Evolutionary conservation across 2,329 filamentous ascomycete species (phyloP).

Genomic region (Botryotinia narcissicola): DNA sequence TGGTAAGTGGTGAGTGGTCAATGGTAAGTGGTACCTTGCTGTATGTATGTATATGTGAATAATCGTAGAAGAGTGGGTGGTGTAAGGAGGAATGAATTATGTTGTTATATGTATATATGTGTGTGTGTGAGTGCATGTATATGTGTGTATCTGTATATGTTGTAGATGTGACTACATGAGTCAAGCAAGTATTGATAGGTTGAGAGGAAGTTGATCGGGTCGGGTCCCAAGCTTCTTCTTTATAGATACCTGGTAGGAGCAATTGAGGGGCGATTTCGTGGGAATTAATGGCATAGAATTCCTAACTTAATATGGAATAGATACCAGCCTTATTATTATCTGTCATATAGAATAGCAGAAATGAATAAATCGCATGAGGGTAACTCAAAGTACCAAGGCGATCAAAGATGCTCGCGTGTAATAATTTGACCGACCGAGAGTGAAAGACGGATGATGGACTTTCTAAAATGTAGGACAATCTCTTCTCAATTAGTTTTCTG

Average conservation of each 20-base stretch:
- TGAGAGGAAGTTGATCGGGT: background rate
- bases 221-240: background rate
- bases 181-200: background rate
- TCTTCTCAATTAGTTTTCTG: background rate
- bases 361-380: background rate
- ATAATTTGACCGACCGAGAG: constrained; percentile 12
- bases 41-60: background rate
- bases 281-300: background rate
- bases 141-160: background rate
- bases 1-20: too few species aligned
- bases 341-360: background rate
- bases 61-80: background rate
- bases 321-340: background rate
- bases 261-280: background rate
- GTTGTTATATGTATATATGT: background rate
- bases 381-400: background rate
- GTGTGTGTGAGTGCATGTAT: background rate
- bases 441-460: background rate
- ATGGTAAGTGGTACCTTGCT: background rate
- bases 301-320: background rate
- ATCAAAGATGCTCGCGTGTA: background rate
- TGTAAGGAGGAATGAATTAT: background rate
- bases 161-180: background rate
- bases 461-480: background rate
- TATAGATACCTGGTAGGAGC: background rate